Evolutionary conservation across 805 yeast species (phyloP).

Genomic region (Nakazawaea laoshanensis): DNA sequence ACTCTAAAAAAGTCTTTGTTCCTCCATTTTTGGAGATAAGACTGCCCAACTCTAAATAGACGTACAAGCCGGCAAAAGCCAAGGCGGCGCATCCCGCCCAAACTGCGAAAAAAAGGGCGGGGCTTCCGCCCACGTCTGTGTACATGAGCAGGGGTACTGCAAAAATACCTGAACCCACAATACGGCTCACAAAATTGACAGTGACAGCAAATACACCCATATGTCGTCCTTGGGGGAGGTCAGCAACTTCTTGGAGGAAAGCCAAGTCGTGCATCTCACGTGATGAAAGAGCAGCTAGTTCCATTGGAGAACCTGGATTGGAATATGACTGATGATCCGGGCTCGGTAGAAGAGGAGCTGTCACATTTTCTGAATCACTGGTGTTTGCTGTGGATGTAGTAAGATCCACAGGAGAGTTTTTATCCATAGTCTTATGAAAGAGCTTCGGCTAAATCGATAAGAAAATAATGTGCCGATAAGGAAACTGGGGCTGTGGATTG

Average conservation of each 20-base stretch:
- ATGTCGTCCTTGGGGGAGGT: slow-evolving; percentile 66
- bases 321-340: no score
- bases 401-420: no score
- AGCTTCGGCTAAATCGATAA: no score
- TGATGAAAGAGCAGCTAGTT: slow-evolving; percentile 4
- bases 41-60: slow-evolving; percentile 64
- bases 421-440: no score
- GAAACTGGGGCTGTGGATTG: no score
- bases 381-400: no score
- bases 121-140: slow-evolving; percentile 61
- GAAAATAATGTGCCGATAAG: no score
- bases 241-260: slow-evolving; percentile 7
- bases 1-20: slow-evolving; percentile 62
- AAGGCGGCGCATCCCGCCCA: slow-evolving; percentile 58
- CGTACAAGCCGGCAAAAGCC: slow-evolving; percentile 59
- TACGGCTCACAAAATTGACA: slow-evolving; percentile 56
- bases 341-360: no score
- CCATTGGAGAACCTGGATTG: slow-evolving; percentile 1
- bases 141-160: slow-evolving; percentile 63
- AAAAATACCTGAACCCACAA: slow-evolving; percentile 73
- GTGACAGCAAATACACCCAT: slow-evolving; percentile 62
- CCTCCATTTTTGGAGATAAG: slow-evolving; percentile 73
- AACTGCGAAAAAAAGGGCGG: slow-evolving; percentile 46
- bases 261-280: slow-evolving; percentile 9
- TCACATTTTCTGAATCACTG: no score